Conservation (phyloP, 345 rosid species). For the Eucalyptus sp. region DNA sequence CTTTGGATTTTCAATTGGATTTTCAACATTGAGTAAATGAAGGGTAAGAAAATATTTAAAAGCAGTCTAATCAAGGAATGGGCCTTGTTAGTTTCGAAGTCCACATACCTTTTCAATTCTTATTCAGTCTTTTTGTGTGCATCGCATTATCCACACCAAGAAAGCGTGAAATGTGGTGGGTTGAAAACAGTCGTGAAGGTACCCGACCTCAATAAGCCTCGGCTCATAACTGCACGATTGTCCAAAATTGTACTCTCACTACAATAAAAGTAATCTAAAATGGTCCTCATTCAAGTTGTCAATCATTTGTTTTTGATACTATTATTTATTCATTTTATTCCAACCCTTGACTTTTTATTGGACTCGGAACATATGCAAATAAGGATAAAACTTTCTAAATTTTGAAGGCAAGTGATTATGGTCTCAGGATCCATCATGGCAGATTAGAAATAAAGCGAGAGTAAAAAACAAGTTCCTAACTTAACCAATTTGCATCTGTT, state of each 20-base stretch:
- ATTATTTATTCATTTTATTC: too few species aligned
- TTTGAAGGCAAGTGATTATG: too few species aligned
- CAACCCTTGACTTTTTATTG: too few species aligned
- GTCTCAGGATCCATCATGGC: fast-evolving
- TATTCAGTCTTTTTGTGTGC: background rate
- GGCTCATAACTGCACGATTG: fast-evolving
- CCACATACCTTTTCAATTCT: background rate
- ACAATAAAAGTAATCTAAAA: background rate
- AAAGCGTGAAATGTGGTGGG: background rate
- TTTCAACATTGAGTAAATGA: too few species aligned
- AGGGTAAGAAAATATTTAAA: too few species aligned
- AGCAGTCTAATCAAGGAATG: background rate
- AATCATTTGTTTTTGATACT: too few species aligned
- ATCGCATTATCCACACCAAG: fast-evolving
- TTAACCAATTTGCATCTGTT: too few species aligned
- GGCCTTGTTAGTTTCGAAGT: background rate
- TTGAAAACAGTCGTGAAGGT: background rate
- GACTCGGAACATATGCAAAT: fast-evolving
- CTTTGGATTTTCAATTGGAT: too few species aligned
- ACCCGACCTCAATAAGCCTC: background rate
- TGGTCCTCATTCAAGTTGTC: background rate
- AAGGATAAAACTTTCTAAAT: too few species aligned
- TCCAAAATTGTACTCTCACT: background rate
- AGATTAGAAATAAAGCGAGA: too few species aligned
- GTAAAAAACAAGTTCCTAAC: too few species aligned